Percentiles rank a stretch among this genome's conserved stretches.
Conservation (phyloP, 768 basidiomycete species). For the Tephrocybe sp. region DNA sequence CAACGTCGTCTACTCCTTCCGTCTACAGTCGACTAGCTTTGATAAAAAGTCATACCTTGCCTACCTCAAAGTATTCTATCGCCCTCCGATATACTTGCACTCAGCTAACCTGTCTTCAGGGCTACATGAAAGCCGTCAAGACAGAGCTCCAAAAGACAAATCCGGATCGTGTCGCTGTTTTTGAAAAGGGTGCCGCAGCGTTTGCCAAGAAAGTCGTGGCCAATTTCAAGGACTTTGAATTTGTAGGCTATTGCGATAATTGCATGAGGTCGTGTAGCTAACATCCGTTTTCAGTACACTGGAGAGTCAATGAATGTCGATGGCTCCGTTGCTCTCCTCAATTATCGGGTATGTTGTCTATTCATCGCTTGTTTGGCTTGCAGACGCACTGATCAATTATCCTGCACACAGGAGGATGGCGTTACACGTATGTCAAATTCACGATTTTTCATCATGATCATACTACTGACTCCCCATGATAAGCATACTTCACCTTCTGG, state of each 20-base stretch:
- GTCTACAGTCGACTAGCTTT: slow-evolving; percentile 76
- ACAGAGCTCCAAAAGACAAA: slow-evolving; percentile 49
- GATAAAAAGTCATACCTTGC: slow-evolving; percentile 88
- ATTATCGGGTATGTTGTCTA: slow-evolving; percentile 73
- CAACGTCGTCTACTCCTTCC: slow-evolving; percentile 92
- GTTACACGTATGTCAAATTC: slow-evolving; percentile 69
- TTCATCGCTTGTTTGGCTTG: background rate
- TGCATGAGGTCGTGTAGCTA: background rate
- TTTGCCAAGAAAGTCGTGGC: slow-evolving; percentile 88
- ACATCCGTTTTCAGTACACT: slow-evolving; percentile 48
- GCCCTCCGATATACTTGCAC: background rate
- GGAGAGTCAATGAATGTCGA: slow-evolving; percentile 81
- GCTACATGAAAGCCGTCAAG: slow-evolving; percentile 95
- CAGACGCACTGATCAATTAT: slow-evolving; percentile 11
- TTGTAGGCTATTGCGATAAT: slow-evolving; percentile 49
- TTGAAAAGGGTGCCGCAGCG: slow-evolving; percentile 77
- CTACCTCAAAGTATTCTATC: slow-evolving; percentile 71
- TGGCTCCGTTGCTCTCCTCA: slow-evolving; percentile 92
- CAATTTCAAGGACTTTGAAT: slow-evolving; percentile 94
- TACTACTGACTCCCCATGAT: slow-evolving; percentile 1
- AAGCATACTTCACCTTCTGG: slow-evolving; percentile 95
- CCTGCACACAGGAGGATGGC: slow-evolving; percentile 64
- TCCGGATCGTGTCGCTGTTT: slow-evolving; percentile 64
- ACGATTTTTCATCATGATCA: background rate
- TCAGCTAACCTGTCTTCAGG: slow-evolving; percentile 39